Base-by-base conservation (phyloP, 441 rosid species). In the Francoa sonchifolia region DNA sequence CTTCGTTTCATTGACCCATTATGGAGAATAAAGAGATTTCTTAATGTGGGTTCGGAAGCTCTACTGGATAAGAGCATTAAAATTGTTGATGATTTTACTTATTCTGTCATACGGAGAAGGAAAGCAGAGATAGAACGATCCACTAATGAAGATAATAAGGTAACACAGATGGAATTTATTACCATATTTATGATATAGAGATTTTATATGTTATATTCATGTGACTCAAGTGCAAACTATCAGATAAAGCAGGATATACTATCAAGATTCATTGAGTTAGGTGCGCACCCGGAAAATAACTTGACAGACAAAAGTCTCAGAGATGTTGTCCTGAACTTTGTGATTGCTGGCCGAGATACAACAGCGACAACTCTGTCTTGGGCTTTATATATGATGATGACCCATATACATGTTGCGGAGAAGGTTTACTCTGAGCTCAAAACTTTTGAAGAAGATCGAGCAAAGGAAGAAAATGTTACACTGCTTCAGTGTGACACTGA, bases 281-380 rank as follows among this genome's bases (percentile, higher is more conserved):
- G 94, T 9, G 68, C 77, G 35, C 78, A 80, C 14, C 82, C 84
- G 1, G 82, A 71, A 25, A 72, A 54, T 71, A 72, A 81, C 30
- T 44, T 62, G 44, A 77, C 78, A 1, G 96, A 89, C 47, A 89
- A 76, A 59, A 72, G 86, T 51, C 92, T 85, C 0, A 79, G 96
- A 58, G 96, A 89, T 60, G 67, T 84, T 15, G 82, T 89, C 36
- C 80, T 89, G 7, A 85, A 89, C 72, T 89, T 85, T 58, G 94
- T 85, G 19, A 82, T 85, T 0, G 96, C 95, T 18, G 95, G 98
- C 10, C 59, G 98, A 32, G 98, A 89, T 64, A 89, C 98, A 6
- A 85, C 98, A 14, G 95, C 95, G 13, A 74, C 95, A 48, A 89
- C 98, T 63, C 84, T 89, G 23, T 77, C 89, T 19, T 82, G 98